phyloP scores from a whole-genome alignment of 768 basidiomycete genomes.

The Dioszegia crocea region DNA sequence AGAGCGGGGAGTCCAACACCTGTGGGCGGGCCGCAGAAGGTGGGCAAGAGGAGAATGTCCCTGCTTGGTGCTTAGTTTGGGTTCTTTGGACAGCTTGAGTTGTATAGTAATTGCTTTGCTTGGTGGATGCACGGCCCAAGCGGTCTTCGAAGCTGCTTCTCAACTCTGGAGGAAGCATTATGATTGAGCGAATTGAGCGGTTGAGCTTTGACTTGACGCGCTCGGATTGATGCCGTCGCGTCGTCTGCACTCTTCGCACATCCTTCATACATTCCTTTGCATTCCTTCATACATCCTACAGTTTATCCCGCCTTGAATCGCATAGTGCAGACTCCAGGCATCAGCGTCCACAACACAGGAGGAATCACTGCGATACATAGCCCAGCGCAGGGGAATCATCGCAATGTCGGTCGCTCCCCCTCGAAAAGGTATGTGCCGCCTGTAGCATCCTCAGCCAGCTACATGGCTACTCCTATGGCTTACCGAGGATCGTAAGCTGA shows the following conservation, averaged over 20 bases:
- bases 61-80: background rate
- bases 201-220: background rate
- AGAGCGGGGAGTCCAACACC: constrained; percentile 11
- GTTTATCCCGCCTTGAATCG: too few relatives aligned
- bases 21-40: background rate
- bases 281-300: background rate
- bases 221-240: constrained; percentile 6
- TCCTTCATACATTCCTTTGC: background rate
- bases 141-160: too few relatives aligned
- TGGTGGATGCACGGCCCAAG: too few relatives aligned
- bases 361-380: too few relatives aligned
- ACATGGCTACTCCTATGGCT: too few relatives aligned
- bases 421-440: constrained; percentile 9
- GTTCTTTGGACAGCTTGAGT: background rate
- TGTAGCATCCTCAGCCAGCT: background rate
- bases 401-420: constrained; percentile 15
- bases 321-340: too few relatives aligned
- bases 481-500: too few relatives aligned
- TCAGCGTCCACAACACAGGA: too few relatives aligned
- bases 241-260: background rate
- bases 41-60: constrained; percentile 4
- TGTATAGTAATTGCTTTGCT: too few relatives aligned
- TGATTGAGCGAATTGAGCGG: too few relatives aligned
- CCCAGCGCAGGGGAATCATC: too few relatives aligned
- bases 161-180: too few relatives aligned